Evolutionary conservation across 2,329 filamentous ascomycete genomes (phyloP), one percentile per base, ranked within the genome.

Genomic region (Lasiodiplodia hormozganensis): DNA sequence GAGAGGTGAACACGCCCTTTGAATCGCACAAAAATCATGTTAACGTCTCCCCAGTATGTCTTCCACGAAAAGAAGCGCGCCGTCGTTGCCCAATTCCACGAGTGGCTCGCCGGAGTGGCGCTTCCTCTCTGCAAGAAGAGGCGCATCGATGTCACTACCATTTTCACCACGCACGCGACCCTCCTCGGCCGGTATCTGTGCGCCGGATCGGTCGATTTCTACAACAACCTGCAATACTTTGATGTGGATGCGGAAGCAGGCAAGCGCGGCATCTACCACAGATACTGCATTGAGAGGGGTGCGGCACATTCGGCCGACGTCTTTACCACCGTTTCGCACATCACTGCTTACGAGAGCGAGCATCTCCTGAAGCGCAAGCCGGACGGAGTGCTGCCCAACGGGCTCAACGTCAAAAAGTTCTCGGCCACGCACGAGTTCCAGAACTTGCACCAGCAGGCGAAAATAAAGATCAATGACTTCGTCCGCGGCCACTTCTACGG

Each of bases 371-470:
- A 98, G 87, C 91, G 96, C 72, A 98, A 98, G 83, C 96, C 96
- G 0, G 96, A 99, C 74, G 96, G 96, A 52, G 96, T 99, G 7
- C 82, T 98, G 73, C 96, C 96, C 73, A 99, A 99, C 76, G 96
- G 96, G 72, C 86, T 99, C 76, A 99, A 99, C 76, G 96, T 99
- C 70, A 97, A 94, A 82, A 98, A 98, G 81, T 98, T 98, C 84
- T 95, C 94, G 10, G 96, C 96, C 7, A 94, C 97, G 75, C 96
- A 99, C 85, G 96, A 99, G 82, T 98, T 98, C 84, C 96, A 99
- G 81, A 99, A 99, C 78, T 82, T 99, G 77, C 96, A 98, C 82
- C 94, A 97, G 76, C 92, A 96, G 79, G 91, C 94, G 76, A 98
- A 98, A 84, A 92, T 97, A 81, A 97, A 97, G 86, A 98, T 99